Base-by-base conservation (phyloP, 345 rosid species). In the Eucalyptus sideroxylon region DNA sequence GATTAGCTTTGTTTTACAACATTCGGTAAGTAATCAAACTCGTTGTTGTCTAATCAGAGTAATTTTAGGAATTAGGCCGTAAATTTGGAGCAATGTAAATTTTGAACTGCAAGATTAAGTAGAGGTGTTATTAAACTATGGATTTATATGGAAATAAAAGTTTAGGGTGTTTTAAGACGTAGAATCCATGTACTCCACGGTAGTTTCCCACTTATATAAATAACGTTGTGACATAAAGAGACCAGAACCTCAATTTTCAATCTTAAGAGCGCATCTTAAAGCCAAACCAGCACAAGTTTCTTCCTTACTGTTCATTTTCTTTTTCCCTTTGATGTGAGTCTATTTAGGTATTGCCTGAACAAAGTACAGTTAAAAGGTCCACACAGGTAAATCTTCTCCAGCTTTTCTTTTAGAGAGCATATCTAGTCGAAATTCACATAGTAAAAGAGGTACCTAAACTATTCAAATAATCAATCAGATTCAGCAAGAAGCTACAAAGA, bases 21-120 rank as follows among this genome's bases (percentile, higher is more conserved):
- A 0, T n/a, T 7, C 1, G 0, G 9, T 62, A 27, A 30, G 1
- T 62, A 30, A 30, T 62, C 3, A 0, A 62, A 30, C 26, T 55
- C 5, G 2, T 55, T 19, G 24, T 19, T 55, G 0, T 55, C 21
- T 21, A 23, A 8, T 55, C 5, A 0, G 59, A 55, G 59, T 55
- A 55, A 4, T 21, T 19, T 23, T 55, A 19, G 10, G 11, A 19
- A 51, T 51, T 51, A 55, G 26, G 59, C 59, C 26, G 0, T 9
- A 2, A 55, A 55, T 55, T 55, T 21, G 60, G 26, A 55, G 60
- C 0, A 7, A 53, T 8, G 26, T 21, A 21, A 53, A 53, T 21
- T 55, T 55, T 55, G 0, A 8, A 55, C 11, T 0, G 26, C 60
- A 2, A 8, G 60, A 55, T 21, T 55, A 0, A 19, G 11, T 55